phyloP scores from a whole-genome alignment of 148 eudicot genomes.

The Oxyria digyna region DNA sequence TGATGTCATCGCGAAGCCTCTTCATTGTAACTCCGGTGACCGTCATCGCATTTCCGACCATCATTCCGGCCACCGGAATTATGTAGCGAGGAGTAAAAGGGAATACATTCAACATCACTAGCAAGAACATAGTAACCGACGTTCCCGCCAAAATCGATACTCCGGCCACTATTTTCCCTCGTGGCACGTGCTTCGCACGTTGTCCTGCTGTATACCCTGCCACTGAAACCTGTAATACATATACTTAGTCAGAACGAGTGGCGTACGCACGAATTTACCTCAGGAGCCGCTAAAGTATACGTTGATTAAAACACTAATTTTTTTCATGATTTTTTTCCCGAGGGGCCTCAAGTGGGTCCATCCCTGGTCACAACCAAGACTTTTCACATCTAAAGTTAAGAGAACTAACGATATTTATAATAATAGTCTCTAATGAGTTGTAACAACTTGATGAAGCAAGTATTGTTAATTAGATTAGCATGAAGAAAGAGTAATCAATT shows the following conservation, averaged over 20 bases:
- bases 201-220: constrained; percentile 94
- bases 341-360: no score
- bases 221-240: constrained; percentile 46
- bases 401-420: not conserved
- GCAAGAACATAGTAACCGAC: constrained; percentile 47
- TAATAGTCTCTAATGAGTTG: not conserved
- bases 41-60: constrained; percentile 94
- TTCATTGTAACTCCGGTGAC: constrained; percentile 99
- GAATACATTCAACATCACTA: constrained; percentile 60
- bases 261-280: no score
- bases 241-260: not conserved
- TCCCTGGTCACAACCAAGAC: no score
- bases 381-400: no score
- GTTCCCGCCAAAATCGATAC: constrained; percentile 72
- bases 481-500: not conserved
- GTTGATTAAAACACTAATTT: no score
- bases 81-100: constrained; percentile 89
- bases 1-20: constrained; percentile 77
- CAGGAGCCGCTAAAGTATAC: no score
- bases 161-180: constrained; percentile 73
- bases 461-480: not conserved
- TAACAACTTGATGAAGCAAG: not conserved
- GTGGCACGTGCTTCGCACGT: constrained; percentile 80
- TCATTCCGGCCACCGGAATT: constrained; percentile 92
- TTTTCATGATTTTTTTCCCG: no score